phyloP scores from a whole-genome alignment of 1,139 yeast genomes.

The Suhomyces guaymorum region DNA sequence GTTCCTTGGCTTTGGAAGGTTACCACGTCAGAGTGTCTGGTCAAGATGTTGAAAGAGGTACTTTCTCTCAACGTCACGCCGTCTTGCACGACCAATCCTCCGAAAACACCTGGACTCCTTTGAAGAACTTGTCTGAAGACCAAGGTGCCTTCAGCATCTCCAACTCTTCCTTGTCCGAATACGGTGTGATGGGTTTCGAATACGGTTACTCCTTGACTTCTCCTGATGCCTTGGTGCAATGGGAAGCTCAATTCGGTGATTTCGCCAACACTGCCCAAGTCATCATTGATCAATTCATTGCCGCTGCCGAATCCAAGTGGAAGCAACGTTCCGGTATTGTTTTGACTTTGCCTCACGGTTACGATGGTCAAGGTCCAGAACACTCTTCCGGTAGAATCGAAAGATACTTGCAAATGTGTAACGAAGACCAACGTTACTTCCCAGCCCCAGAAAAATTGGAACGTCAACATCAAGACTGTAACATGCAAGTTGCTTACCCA shows the following conservation, averaged over 20 bases:
- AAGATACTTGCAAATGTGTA: conserved; percentile 92
- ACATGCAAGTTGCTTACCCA: conserved; percentile 97
- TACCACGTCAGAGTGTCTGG: conserved; percentile 97
- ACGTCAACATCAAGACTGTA: conserved; percentile 98
- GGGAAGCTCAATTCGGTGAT: conserved; percentile 99
- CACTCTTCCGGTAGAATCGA: conserved; percentile 98
- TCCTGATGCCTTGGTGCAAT: conserved; percentile 94
- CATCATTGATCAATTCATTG: conserved; percentile 92
- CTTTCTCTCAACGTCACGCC: conserved; percentile 99
- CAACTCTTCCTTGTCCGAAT: conserved; percentile 97
- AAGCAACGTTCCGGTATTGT: conserved; percentile 97
- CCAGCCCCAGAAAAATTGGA: conserved; percentile 86
- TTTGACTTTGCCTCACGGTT: conserved; percentile 96
- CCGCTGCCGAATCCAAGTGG: conserved; percentile 98
- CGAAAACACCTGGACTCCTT: conserved; percentile 81
- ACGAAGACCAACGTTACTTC: conserved; percentile 94
- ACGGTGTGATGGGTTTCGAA: conserved; percentile 99
- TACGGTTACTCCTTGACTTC: conserved; percentile 97
- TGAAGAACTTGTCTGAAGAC: conserved; percentile 71
- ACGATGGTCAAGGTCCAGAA: conserved; percentile 99
- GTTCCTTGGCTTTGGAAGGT: conserved; percentile 89
- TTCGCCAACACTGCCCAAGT: conserved; percentile 99
- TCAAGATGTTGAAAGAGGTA: conserved; percentile 99
- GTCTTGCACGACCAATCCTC: conserved; percentile 94
- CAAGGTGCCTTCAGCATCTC: conserved; percentile 89